A percentile compares a stretch with the other conserved stretches of the same genome.
Conservation (phyloP, 2,329 filamentous ascomycete genomes). For the Alternaria brassicae region DNA sequence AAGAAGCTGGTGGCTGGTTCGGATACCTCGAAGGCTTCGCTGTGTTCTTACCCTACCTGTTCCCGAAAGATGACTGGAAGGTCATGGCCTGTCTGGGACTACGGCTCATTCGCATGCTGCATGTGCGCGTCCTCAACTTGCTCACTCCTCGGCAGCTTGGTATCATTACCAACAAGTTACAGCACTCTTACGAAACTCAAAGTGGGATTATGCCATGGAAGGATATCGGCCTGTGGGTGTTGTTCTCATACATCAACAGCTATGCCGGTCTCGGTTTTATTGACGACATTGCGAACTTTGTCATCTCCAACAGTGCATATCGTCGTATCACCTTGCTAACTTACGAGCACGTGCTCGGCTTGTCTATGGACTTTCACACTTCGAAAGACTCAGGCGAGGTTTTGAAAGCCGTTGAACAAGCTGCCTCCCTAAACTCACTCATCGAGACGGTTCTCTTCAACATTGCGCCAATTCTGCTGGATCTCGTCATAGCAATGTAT, state of each 20-base stretch:
- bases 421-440: constrained; percentile 64
- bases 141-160: constrained; percentile 83
- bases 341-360: constrained; percentile 71
- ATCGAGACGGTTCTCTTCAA: constrained; percentile 67
- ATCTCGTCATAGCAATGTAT: constrained; percentile 67
- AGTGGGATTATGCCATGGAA: constrained; percentile 57
- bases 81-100: constrained; percentile 75
- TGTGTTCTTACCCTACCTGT: constrained; percentile 79
- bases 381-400: constrained; percentile 70
- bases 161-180: constrained; percentile 75
- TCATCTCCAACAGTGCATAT: constrained; percentile 65
- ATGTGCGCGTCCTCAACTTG: constrained; percentile 75
- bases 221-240: constrained; percentile 60
- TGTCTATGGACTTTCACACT: constrained; percentile 75
- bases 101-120: constrained; percentile 72
- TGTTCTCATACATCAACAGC: too few relatives aligned
- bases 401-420: constrained; percentile 69
- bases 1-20: constrained; percentile 66
- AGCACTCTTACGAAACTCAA: too few relatives aligned
- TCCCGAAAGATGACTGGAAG: constrained; percentile 70
- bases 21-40: constrained; percentile 77
- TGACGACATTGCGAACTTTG: constrained; percentile 60
- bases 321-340: constrained; percentile 65
- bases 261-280: too few relatives aligned
- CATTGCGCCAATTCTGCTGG: constrained; percentile 68